Conservation (phyloP, 2,329 filamentous ascomycete genomes). For the Apiospora hydei region DNA sequence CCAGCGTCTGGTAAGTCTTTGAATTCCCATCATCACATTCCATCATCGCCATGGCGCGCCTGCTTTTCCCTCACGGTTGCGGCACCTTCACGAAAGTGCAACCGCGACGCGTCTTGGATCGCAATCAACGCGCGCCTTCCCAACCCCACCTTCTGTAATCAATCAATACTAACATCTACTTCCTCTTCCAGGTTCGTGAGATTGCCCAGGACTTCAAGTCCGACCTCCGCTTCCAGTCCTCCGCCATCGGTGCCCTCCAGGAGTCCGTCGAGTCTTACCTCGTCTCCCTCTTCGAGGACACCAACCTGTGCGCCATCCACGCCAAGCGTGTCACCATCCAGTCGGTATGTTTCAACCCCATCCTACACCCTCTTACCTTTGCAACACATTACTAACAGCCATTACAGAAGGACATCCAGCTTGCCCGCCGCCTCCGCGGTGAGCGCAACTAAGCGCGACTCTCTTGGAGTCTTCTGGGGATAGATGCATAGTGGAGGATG, state of each 20-base stretch:
- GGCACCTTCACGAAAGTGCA: constrained; percentile 2
- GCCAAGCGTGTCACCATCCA: constrained; percentile 99
- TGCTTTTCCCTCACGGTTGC: constrained; percentile 17
- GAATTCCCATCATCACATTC: neutral
- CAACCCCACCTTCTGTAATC: neutral
- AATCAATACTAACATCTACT: constrained; percentile 11
- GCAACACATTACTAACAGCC: constrained; percentile 44
- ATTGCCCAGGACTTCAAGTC: constrained; percentile 97
- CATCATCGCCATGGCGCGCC: neutral
- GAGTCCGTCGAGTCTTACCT: constrained; percentile 99
- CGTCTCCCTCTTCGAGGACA: constrained; percentile 97
- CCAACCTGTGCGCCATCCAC: constrained; percentile 98
- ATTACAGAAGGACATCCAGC: constrained; percentile 87
- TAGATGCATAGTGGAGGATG: constrained; percentile 40
- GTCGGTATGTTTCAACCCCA: constrained; percentile 53
- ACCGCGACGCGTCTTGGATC: constrained; percentile 26
- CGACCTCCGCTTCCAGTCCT: constrained; percentile 96
- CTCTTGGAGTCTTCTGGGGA: constrained; percentile 35
- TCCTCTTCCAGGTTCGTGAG: constrained; percentile 73
- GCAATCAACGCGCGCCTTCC: constrained; percentile 1
- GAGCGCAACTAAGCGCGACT: constrained; percentile 76
- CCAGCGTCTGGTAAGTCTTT: constrained; percentile 78
- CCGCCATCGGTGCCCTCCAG: constrained; percentile 95
- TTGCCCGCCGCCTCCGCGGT: constrained; percentile 92
- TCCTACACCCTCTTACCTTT: neutral